Base-by-base conservation (phyloP, 352 stramenopile genomes). In the Phytopythium kandeliae region DNA sequence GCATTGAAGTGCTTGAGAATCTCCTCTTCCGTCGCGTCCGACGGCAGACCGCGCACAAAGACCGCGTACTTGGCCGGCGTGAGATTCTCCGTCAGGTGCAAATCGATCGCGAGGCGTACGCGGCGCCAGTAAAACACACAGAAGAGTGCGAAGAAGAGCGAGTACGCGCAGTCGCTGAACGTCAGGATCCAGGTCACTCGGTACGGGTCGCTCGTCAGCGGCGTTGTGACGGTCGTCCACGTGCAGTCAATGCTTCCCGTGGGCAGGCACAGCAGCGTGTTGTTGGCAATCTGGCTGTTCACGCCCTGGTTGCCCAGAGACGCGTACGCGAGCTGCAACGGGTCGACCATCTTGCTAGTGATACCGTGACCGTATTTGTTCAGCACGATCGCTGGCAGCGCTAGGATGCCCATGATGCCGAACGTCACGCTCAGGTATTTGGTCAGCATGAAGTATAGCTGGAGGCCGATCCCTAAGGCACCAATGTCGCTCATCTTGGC, bases 371-470 rank as follows among this genome's bases (percentile, higher is more conserved):
- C 83, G 12, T 58, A 80, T 22, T 79, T 69, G 50, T 92, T 86
- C 2, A 89, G 53, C 1, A 78, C 58, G 40, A 94, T 88, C 5
- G 62, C 58, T 0, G 81, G 84, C 12, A 91, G 51, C n/a, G 84
- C 62, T 8, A 89, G 41, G 26, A 89, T 51, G 5, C 80, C 80
- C 78, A 92, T 91, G 41, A 72, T 22, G 10, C 88, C 41, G 48
- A 95, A 91, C 10, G 62, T 60, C 25, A 82, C 59, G 31, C 62
- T 65, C 50, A 89, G 44, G 48, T 90, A 90, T 68, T 92, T 89
- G 42, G 79, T 86, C 25, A 95, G 56, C 65, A 92, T 79, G 34
- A 95, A 95, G 46, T 92, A 95, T 6, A 95, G 65, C 65, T 88
- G 72, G 55, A 95, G 68, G 12, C 81, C 84, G 34, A 95, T 91